These are phyloP conservation scores for Graphium sp. DNA, from an alignment of 2,329 filamentous ascomycete genomes.

Conservation along the genomic window DNA sequence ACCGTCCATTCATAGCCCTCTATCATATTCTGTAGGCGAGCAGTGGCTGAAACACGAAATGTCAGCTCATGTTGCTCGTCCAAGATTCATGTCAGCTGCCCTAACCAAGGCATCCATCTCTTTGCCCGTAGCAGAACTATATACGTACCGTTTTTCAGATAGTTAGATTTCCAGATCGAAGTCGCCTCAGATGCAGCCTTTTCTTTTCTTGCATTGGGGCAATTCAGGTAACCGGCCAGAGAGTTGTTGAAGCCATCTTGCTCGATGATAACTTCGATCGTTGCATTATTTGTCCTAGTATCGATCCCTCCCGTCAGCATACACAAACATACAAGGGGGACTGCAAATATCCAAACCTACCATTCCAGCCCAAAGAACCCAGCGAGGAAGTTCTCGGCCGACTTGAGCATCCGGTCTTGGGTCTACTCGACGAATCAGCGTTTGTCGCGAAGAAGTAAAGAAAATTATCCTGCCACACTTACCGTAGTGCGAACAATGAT, in stretches of 20 bases:
- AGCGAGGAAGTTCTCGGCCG: constrained; percentile 61
- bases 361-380: constrained; percentile 66
- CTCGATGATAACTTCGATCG: constrained; percentile 58
- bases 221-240: constrained; percentile 49
- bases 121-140: neutral
- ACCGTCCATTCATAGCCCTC: constrained; percentile 45
- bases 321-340: neutral
- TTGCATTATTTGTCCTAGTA: constrained; percentile 47
- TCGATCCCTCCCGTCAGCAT: too few relatives aligned
- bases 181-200: constrained; percentile 34
- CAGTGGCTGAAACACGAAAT: constrained; percentile 29
- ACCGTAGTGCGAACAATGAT: constrained; percentile 56
- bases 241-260: constrained; percentile 49
- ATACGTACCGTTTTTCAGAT: constrained; percentile 39
- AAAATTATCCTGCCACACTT: constrained; percentile 7
- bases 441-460: neutral
- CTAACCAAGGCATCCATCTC: neutral
- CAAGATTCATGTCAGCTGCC: neutral
- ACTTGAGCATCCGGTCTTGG: constrained; percentile 62
- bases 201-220: constrained; percentile 41
- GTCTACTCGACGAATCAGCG: too few relatives aligned
- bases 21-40: constrained; percentile 38
- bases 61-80: too few relatives aligned
- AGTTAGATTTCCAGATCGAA: constrained; percentile 42
- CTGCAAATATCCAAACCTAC: constrained; percentile 11